Evolutionary conservation across 306 rosid species (phyloP), one percentile per base, ranked within the genome.

Genomic region (Cucumis cinereus): DNA sequence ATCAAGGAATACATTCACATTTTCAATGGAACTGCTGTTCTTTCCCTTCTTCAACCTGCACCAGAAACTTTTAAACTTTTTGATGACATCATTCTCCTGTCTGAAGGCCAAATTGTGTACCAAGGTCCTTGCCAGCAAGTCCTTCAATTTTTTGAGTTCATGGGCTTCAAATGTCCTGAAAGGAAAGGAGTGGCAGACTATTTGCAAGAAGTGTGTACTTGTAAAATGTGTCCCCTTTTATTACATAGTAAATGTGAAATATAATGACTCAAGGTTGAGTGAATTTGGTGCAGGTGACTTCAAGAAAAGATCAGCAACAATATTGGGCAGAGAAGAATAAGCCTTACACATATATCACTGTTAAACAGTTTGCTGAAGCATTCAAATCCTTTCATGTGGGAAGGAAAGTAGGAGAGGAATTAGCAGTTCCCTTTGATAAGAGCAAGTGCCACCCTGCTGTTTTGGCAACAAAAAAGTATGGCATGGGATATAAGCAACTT

Each of bases 21-120:
- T 77, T 56, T 86, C 40, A 43, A 86, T 26, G 80, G 82, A 66
- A 79, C 89, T 12, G 79, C 85, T 12, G 68, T 81, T 74, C 45
- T 86, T 81, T 86, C 89, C 22, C 87, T 83, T 11, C 89, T 86
- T 17, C 89, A 86, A 77, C 89, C 89, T 20, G 82, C 87, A 77
- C 89, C 89, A 15, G 89, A 86, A 77, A 86, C 89, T 33, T 83
- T 38, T 24, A 77, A 79, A 47, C 87, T 86, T 38, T 86, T 86
- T 41, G 87, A 86, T 50, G 85, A 86, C 53, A 61, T 86, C 40
- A 81, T 86, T 67, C 85, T 86, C 78, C 74, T 86, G 16, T 81
- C 85, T 1, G 87, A 83, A 54, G 87, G 85, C 50, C 83, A 80
- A 20, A 81, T 83, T 41, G 83, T 86, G 62, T 86, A 81, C 59